phyloP scores from a whole-genome alignment of 495 filamentous ascomycete genomes.

The Aspergillus olivimuriae region DNA sequence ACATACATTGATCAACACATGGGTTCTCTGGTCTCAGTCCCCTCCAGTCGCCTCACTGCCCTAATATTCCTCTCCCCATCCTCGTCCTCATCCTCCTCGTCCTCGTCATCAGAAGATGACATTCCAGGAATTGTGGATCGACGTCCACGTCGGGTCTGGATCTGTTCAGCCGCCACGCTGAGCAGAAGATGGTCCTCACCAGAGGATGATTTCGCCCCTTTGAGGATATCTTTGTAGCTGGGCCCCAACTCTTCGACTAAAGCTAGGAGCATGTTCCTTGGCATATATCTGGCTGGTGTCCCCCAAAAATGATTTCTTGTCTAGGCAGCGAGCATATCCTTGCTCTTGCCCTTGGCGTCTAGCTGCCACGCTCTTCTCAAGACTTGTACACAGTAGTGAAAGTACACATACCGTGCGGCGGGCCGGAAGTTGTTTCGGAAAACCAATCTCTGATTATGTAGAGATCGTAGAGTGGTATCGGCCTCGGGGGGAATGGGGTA shows the following conservation, averaged over 20 bases:
- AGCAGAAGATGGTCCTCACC: not conserved
- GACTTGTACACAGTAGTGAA: constrained; percentile 18
- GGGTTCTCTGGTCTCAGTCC: no score
- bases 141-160: not conserved
- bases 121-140: no score
- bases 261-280: constrained; percentile 14
- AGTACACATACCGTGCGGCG: constrained; percentile 19
- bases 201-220: not conserved
- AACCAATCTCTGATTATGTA: constrained; percentile 1
- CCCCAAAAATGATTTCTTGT: constrained; percentile 13
- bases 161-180: not conserved
- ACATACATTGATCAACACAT: no score
- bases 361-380: constrained; percentile 5
- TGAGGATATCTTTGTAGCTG: constrained; percentile 8
- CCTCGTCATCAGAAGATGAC: no score
- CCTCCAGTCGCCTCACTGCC: no score
- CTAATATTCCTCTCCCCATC: no score
- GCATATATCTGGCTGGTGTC: constrained; percentile 12
- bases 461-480: not conserved
- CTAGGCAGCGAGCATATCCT: not conserved
- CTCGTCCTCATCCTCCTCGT: no score
- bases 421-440: constrained; percentile 13
- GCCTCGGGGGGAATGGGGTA: not conserved
- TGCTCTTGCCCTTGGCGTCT: not conserved
- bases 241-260: constrained; percentile 20